These are phyloP conservation scores for Solanum gandarillasii DNA, from an alignment of 257 asterid genomes.

Conservation along the genomic window DNA sequence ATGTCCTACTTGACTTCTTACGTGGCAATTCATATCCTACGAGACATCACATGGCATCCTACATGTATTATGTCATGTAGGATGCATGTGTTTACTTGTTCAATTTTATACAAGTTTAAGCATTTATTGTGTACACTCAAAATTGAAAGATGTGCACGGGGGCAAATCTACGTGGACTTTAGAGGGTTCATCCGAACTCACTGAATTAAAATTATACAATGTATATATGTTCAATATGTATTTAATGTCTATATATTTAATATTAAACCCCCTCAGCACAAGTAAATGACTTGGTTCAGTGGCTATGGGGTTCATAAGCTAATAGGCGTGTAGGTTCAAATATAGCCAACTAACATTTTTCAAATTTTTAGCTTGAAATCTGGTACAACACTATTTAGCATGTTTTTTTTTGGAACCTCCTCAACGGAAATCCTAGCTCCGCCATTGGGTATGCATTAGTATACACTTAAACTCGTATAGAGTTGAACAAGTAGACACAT, in stretches of 20 bases:
- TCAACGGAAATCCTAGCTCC: no score
- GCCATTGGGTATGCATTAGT: no score
- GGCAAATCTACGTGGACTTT: no score
- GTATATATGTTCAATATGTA: no score
- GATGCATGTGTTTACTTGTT: neutral
- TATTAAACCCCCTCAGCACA: neutral
- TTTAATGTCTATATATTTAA: neutral
- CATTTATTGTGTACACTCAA: neutral
- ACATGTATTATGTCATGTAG: no score
- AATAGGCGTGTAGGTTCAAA: neutral
- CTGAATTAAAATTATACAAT: accelerated
- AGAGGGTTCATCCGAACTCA: neutral
- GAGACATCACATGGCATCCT: no score
- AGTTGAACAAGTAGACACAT: no score
- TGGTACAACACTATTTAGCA: no score
- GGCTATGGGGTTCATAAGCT: neutral
- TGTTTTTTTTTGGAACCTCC: no score
- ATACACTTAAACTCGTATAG: no score
- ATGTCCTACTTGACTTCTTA: no score
- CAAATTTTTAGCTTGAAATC: neutral
- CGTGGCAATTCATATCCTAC: neutral
- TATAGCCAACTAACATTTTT: neutral
- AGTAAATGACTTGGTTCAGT: neutral
- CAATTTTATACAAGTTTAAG: no score
- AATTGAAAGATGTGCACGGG: neutral